Evolutionary conservation across 164 flowering plant species (phyloP), one percentile per base, ranked within the genome.

Genomic region (Annona cherimola): DNA sequence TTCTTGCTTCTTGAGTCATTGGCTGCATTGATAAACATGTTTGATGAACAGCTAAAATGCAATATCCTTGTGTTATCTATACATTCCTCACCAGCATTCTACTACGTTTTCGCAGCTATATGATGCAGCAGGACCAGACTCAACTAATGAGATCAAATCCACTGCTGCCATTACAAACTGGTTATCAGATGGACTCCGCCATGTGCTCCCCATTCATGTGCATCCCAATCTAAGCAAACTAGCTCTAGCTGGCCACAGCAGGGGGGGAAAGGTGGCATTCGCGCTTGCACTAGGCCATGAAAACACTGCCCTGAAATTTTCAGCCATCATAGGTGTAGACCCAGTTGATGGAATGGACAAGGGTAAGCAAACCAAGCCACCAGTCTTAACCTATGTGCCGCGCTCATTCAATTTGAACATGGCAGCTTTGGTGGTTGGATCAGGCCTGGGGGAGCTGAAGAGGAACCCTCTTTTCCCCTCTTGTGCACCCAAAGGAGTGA

Each of bases 321-420:
- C 93, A 39, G 97, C 90, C 67, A 62, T 90, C 26, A 85, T 94
- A 26, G 98, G 96, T n/a, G 73, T 94, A 11, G 97, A 94, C 80
- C 98, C 97, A 12, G 96, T 92, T n/a, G 98, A 94, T 66, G 98
- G 97, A 69, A 86, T 80, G 87, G 87, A 69, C 80, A 81, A 77
- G 73, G 94, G 88, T 9, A 85, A 82, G 42, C 98, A 92, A 81
- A 94, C 96, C 40, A 85, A 81, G 2, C 98, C 97, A 0, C 86
- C 84, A 1, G 91, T 94, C 1, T 87, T 94, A 39, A 89, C 93
- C 18, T 89, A 89, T 46, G 74, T 76, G 3, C 97, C 95, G n/a
- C 84, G 71, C 9, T 90, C 96, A 1, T 87, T 94, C 35, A 69
- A 88, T 71, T 74, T 84, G 0, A 80, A 84, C n/a, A 85, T 84